Evolutionary conservation across 2,329 filamentous ascomycete species (phyloP).

Genomic region (Didymella keratinophila): DNA sequence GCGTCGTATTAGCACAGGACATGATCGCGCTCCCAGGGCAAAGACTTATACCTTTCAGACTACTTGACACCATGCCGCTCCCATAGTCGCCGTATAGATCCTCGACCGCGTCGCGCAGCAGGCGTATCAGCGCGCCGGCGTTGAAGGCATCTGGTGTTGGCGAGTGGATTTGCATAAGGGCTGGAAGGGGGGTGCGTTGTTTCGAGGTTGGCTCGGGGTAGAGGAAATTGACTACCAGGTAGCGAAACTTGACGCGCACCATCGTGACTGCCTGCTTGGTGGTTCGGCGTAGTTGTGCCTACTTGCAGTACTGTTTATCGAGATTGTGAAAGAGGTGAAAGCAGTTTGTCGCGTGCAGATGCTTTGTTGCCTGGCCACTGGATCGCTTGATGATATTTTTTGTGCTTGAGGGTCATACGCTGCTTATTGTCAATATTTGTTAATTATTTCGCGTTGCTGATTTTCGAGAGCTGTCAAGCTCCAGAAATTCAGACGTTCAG

Average conservation of each 20-base stretch:
- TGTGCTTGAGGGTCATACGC: not conserved
- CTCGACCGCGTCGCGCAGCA: slow-evolving; percentile 59
- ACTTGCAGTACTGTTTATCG: no score
- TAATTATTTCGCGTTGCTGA: not conserved
- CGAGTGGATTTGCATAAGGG: slow-evolving; percentile 75
- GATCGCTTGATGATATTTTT: not conserved
- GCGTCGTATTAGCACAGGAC: slow-evolving; percentile 4
- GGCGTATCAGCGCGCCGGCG: slow-evolving; percentile 69
- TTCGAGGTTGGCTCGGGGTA: slow-evolving; percentile 70
- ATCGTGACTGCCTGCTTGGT: slow-evolving; percentile 57
- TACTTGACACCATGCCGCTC: slow-evolving; percentile 73
- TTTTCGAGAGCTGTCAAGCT: not conserved
- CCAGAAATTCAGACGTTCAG: slow-evolving; percentile 17
- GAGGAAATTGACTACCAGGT: slow-evolving; percentile 91
- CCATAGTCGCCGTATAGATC: slow-evolving; percentile 78
- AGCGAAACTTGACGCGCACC: slow-evolving; percentile 96
- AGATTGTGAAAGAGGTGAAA: slow-evolving; percentile 4
- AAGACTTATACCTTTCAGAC: slow-evolving; percentile 68
- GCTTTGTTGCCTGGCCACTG: not conserved
- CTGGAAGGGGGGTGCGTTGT: slow-evolving; percentile 56
- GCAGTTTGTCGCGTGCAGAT: not conserved
- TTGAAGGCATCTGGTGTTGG: slow-evolving; percentile 79
- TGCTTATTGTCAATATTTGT: not conserved
- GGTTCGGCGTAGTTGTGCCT: not conserved
- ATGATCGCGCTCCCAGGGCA: not conserved